Conservation (phyloP, 768 basidiomycete genomes). For the Holtermanniella nyarrowii region DNA sequence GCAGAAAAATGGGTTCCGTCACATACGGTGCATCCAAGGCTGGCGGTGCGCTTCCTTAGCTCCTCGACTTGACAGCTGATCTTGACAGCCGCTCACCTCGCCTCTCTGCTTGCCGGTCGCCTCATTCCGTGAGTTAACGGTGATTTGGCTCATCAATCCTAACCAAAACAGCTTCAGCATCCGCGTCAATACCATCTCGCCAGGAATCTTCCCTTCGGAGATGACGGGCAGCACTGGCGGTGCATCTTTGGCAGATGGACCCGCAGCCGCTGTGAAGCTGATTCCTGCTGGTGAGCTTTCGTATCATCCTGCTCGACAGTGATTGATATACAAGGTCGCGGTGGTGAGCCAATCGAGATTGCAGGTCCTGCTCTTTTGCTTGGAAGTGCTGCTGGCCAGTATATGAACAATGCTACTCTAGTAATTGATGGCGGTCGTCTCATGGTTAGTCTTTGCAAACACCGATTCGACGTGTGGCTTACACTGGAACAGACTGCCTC, state of each 20-base stretch:
- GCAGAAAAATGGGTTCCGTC: constrained; percentile 16
- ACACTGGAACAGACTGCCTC: neutral
- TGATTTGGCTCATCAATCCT: neutral
- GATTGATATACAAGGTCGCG: constrained; percentile 17
- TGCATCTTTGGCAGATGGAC: neutral
- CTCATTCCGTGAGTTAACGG: constrained; percentile 21
- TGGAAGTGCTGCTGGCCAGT: constrained; percentile 23
- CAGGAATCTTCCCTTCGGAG: constrained; percentile 38
- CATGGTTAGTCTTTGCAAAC: constrained; percentile 16
- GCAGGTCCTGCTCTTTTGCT: constrained; percentile 33
- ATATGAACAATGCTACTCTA: constrained; percentile 26
- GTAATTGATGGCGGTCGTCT: constrained; percentile 31
- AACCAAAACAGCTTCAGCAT: constrained; percentile 28
- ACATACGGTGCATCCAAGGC: constrained; percentile 29
- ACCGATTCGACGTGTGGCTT: too few relatives aligned
- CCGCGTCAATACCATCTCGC: constrained; percentile 38
- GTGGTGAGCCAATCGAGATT: constrained; percentile 36
- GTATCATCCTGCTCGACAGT: too few relatives aligned
- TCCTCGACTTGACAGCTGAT: neutral
- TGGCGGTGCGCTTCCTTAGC: constrained; percentile 8
- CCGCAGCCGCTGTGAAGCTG: neutral
- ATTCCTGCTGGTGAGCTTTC: neutral
- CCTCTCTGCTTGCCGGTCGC: constrained; percentile 24
- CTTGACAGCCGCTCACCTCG: constrained; percentile 17
- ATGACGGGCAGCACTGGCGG: constrained; percentile 27